Conservation (phyloP, 345 rosid species). For the Psidium friedrichsthalianum region DNA sequence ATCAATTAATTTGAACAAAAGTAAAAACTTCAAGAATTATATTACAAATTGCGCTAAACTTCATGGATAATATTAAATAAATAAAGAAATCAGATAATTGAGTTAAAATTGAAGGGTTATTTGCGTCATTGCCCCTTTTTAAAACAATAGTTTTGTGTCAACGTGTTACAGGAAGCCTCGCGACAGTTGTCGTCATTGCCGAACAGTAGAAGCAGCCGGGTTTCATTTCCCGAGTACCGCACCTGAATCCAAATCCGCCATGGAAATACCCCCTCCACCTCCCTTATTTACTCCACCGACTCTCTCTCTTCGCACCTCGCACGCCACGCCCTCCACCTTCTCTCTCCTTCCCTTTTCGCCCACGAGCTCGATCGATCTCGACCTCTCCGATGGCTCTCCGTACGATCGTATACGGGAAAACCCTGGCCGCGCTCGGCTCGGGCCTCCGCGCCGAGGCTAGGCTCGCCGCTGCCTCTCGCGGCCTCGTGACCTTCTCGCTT, state of each 20-base stretch:
- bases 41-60: not conserved
- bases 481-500: conserved; percentile 58
- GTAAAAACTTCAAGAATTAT: accelerated
- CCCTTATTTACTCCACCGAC: not conserved
- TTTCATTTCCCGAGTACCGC: not conserved
- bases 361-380: not conserved
- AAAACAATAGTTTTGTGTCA: no score
- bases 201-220: not conserved
- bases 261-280: not conserved
- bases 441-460: not conserved
- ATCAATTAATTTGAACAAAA: not conserved
- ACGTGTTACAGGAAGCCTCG: no score
- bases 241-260: not conserved
- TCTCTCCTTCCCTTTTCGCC: not conserved
- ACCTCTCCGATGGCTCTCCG: conserved; percentile 54
- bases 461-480: conserved; percentile 7
- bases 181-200: not conserved
- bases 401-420: conserved; percentile 20
- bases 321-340: not conserved
- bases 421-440: conserved; percentile 10
- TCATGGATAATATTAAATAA: not conserved
- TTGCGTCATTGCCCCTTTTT: no score
- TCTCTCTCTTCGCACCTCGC: not conserved
- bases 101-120: no score
- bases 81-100: not conserved